Base-by-base conservation (phyloP, 495 filamentous ascomycete species). In the Daldinia concentrica region DNA sequence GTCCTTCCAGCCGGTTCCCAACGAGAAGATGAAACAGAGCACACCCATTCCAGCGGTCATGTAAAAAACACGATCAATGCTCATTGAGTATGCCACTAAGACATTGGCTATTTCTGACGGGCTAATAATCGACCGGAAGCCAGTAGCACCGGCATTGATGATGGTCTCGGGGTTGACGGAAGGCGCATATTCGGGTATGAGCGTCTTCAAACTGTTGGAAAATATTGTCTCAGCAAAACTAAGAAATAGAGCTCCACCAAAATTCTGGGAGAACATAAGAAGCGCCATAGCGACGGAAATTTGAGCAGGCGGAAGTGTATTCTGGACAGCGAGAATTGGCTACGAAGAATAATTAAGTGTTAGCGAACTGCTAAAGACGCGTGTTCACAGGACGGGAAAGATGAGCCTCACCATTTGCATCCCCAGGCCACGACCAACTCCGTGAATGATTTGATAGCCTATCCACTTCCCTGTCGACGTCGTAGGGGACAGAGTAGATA, bases 1-100 rank as follows among this genome's bases (percentile, higher is more conserved):
- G 76, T 81, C 82, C 61, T 79, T 80, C 82, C 82, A 86, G n/a
- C 83, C 83, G 77, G 82, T 82, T 3, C 81, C 82, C 66, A 76
- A 82, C 15, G 76, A 59, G 36, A 68, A 74, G 17, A 72, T 15
- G 32, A 76, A 74, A 39, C 55, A 66, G 9, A 58, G 48, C 1
- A 60, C 77, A 22, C 70, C 75, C 12, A 74, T 45, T 2, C 66
- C 78, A 7, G 71, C 68, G 39, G 64, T 64, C 57, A 82, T 22
- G 64, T 81, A 84, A 58, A 79, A 80, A 6, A 76, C 73, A 27
- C 66, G 69, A 36, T 77, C 68, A n/a, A 82, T 30, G 57, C 76
- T 80, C 30, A 78, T 77, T 2, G 75, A 64, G 63, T 87, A 86
- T n/a, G 82, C 84, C 4, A 32, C 59, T 63, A 85, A 61, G 1